These are phyloP conservation scores for Apophysomyces ossiformis DNA, from an alignment of 371 early-diverging fungal genomes.

Conservation along the genomic window DNA sequence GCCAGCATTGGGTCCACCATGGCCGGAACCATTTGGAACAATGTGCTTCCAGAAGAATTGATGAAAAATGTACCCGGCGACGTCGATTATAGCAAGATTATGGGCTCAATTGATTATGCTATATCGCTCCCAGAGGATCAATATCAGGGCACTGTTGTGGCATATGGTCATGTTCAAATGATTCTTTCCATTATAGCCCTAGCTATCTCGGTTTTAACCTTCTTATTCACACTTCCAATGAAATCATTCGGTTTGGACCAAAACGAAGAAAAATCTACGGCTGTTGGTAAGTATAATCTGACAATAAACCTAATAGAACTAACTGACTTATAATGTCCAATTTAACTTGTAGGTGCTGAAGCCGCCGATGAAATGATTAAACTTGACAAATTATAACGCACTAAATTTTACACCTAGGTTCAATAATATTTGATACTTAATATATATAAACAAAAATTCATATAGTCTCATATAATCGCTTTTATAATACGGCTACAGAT, in stretches of 20 bases:
- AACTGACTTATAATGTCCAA: background rate
- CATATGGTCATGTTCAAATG: constrained; percentile 41
- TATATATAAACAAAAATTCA: no score
- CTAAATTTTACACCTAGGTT: background rate
- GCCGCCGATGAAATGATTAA: background rate
- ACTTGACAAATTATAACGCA: background rate
- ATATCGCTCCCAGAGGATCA: constrained; percentile 32
- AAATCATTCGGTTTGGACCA: constrained; percentile 33
- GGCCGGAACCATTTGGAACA: constrained; percentile 47
- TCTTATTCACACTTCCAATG: constrained; percentile 39
- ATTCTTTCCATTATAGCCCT: constrained; percentile 34
- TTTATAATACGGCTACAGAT: no score
- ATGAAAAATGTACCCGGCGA: constrained; percentile 44
- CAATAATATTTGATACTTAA: no score
- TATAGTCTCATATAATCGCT: no score
- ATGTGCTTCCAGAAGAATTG: constrained; percentile 36
- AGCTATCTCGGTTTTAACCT: constrained; percentile 28
- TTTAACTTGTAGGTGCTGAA: background rate
- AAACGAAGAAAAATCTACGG: constrained; percentile 10
- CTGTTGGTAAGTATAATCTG: background rate
- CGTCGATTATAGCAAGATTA: constrained; percentile 26
- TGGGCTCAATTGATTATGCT: constrained; percentile 33
- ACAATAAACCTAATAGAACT: background rate
- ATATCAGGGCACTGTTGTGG: constrained; percentile 27
- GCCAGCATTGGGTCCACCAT: constrained; percentile 41